Evolutionary conservation across 116 monocot species (phyloP).

Genomic region (Papilionanthe hybrid): DNA sequence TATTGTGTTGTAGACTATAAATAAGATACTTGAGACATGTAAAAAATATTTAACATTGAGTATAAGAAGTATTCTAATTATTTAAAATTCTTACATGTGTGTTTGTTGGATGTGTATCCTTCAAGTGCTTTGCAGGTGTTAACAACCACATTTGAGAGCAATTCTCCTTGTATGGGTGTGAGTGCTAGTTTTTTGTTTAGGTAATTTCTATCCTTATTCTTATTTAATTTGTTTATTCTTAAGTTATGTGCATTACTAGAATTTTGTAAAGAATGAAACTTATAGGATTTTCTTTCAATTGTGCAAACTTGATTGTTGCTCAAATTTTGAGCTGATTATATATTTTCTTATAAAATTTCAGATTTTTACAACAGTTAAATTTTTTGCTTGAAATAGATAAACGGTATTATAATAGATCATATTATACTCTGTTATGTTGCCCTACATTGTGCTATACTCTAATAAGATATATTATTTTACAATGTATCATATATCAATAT

Average conservation of each 20-base stretch:
- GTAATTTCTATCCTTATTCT: not conserved
- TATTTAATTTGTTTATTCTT: not conserved
- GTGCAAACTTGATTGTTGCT: not conserved
- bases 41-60: not conserved
- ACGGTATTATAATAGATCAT: too few relatives aligned
- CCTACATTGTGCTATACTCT: too few relatives aligned
- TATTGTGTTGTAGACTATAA: not conserved
- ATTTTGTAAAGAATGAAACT: not conserved
- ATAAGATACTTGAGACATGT: not conserved
- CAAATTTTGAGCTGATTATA: not conserved
- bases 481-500: too few relatives aligned
- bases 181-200: not conserved
- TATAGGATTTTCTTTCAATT: not conserved
- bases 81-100: not conserved
- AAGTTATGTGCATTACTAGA: not conserved
- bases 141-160: not conserved
- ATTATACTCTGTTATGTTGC: too few relatives aligned
- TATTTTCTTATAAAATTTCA: not conserved
- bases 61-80: not conserved
- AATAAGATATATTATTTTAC: too few relatives aligned
- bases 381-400: not conserved
- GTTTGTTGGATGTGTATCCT: not conserved
- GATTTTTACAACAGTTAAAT: not conserved
- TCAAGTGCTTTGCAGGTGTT: not conserved
- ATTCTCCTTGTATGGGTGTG: not conserved